phyloP scores from a whole-genome alignment of 495 filamentous ascomycete species.

The Lepidopterella palustris region DNA sequence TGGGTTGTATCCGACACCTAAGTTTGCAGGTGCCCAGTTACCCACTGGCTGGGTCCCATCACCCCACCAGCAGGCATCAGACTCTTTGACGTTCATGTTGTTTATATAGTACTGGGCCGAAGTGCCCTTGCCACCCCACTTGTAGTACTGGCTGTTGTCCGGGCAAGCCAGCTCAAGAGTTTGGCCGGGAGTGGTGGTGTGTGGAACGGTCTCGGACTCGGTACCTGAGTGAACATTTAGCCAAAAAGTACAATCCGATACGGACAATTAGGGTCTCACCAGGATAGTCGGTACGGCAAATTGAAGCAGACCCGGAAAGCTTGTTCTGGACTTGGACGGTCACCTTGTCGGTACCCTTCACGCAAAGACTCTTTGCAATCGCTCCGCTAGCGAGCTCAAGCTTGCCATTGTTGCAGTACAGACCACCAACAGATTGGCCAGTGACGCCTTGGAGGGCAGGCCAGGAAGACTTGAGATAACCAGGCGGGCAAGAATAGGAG shows the following conservation, averaged over 20 bases:
- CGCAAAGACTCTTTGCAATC: conserved; percentile 67
- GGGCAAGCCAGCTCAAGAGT: conserved; percentile 65
- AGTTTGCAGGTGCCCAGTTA: conserved; percentile 86
- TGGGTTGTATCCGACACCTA: conserved; percentile 60
- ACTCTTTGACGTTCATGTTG: conserved; percentile 56
- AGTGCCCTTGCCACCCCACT: conserved; percentile 64
- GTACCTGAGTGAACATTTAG: conserved; percentile 42
- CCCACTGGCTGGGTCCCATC: conserved; percentile 51
- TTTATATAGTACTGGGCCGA: conserved; percentile 98
- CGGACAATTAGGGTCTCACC: conserved; percentile 46
- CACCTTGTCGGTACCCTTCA: conserved; percentile 56
- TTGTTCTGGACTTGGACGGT: conserved; percentile 65
- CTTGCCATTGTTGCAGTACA: conserved; percentile 74
- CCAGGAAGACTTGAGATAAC: conserved; percentile 94
- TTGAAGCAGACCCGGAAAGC: conserved; percentile 54
- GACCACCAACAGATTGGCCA: conserved; percentile 82
- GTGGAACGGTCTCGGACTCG: conserved; percentile 76
- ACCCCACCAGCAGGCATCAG: conserved; percentile 77
- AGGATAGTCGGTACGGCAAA: conserved; percentile 96
- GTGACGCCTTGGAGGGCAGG: conserved; percentile 70
- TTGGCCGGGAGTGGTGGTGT: conserved; percentile 51
- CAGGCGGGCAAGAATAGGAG: conserved; percentile 88
- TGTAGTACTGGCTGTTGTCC: conserved; percentile 61
- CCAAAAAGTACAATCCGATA: not conserved
- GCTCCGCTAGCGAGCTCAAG: conserved; percentile 66